These are phyloP conservation scores for Pseudotsuga menziesii DNA, from an alignment of 75 land plant genomes.

Conservation along the genomic window DNA sequence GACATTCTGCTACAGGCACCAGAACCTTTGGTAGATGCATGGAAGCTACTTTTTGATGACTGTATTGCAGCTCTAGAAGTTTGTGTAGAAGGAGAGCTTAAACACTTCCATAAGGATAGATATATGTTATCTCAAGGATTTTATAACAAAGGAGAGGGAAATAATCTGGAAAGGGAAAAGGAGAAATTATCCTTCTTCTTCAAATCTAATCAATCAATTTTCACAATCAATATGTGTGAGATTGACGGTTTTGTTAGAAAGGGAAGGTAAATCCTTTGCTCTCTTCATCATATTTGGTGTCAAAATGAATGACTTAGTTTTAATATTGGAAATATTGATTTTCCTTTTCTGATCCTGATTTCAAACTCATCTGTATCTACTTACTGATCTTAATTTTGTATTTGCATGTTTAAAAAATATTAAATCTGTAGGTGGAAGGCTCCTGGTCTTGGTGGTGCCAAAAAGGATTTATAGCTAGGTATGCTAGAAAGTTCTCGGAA, in stretches of 20 bases:
- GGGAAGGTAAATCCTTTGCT: constrained; percentile 46
- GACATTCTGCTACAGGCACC: constrained; percentile 9
- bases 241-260: constrained; percentile 78
- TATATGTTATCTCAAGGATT: constrained; percentile 77
- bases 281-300: background rate
- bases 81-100: constrained; percentile 95
- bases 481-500: constrained; percentile 96
- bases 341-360: background rate
- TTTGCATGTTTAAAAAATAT: background rate
- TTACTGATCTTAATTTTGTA: background rate
- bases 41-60: constrained; percentile 78
- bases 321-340: background rate
- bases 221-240: constrained; percentile 99
- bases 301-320: background rate
- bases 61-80: constrained; percentile 73
- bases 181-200: constrained; percentile 98
- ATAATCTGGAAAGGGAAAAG: constrained; percentile 81
- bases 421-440: constrained; percentile 63
- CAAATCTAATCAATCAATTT: constrained; percentile 84
- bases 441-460: constrained; percentile 41
- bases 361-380: background rate
- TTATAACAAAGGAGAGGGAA: constrained; percentile 51
- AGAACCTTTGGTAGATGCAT: constrained; percentile 37
- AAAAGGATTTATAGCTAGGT: constrained; percentile 62
- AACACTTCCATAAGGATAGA: constrained; percentile 98